Evolutionary conservation across 2,329 filamentous ascomycete species (phyloP), one percentile per base, ranked within the genome.

Genomic region (Arthrobotrys pseudoclavata): DNA sequence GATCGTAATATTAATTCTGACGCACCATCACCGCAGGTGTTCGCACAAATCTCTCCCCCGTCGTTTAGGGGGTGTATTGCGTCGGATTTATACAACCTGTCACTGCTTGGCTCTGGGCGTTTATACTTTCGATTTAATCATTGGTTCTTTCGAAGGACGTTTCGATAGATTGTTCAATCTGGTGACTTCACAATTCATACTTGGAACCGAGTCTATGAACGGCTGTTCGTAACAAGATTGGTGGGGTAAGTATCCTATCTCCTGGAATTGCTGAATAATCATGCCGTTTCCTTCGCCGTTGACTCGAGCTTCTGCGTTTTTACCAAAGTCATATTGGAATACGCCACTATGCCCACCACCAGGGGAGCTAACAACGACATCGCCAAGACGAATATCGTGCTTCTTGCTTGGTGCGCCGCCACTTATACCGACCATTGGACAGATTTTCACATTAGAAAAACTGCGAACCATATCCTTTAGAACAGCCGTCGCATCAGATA

Each of bases 341-440:
- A 84, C 81, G 0, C 82, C 81, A 1, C 80, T 79, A 1, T 80
- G 57, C 0, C 66, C 69, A 45, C 76, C 61, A 9, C 60, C 4
- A 6, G 81, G 76, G 24, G 64, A n/a, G 45, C 82, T 81, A 10
- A 84, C 82, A 0, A 83, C 83, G 18, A 84, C 61, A 45, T 84
- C 83, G 0, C 83, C 83, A 1, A 84, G 80, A 1, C 84, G 82
- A 0, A 85, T 82, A 15, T 85, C 84, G 29, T 83, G 76, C 9
- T 79, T 81, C 76, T 7, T 1, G 22, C 50, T 78, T 26, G 70
- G 76, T 3, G 75, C 80, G n/a, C 81, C 81, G 6, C 80, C 82
- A 3, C 81, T 81, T 40, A 81, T 79, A 15, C 79, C 80, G 22
- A 81, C 80, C 80, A 81, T 81, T 31, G 81, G 63, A 20, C 79